These are phyloP conservation scores for Penicillium sp. DNA, from an alignment of 2,329 filamentous ascomycete genomes.

Conservation along the genomic window DNA sequence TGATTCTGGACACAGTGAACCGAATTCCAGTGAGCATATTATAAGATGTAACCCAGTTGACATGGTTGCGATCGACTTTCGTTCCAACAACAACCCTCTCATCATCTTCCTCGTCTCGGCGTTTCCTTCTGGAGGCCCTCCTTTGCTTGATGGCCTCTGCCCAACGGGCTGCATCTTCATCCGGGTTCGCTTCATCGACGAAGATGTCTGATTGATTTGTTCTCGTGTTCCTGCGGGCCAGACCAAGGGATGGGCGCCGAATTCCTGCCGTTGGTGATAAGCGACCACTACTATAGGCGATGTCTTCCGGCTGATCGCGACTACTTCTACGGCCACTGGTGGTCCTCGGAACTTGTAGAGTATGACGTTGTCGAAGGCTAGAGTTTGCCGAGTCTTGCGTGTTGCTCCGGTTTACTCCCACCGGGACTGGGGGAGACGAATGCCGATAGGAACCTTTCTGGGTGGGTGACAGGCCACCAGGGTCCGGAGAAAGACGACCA, in stretches of 20 bases:
- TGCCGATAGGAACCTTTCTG: conserved; percentile 40
- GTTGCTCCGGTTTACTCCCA: conserved; percentile 56
- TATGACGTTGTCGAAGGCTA: conserved; percentile 80
- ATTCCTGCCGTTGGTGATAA: conserved; percentile 74
- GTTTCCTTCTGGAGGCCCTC: conserved; percentile 81
- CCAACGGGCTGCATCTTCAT: conserved; percentile 91
- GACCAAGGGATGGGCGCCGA: conserved; percentile 80
- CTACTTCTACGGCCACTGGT: conserved; percentile 64
- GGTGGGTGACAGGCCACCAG: conserved; percentile 34
- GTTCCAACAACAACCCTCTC: conserved; percentile 88
- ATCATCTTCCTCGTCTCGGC: conserved; percentile 89
- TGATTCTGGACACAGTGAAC: conserved; percentile 93
- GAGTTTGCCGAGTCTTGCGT: conserved; percentile 61
- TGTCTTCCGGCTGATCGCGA: conserved; percentile 71
- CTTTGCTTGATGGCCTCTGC: conserved; percentile 92
- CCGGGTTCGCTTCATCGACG: conserved; percentile 80
- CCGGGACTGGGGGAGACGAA: conserved; percentile 59
- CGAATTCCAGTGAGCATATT: conserved; percentile 99
- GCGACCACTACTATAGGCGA: conserved; percentile 71
- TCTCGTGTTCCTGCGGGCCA: conserved; percentile 79
- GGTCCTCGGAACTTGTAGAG: conserved; percentile 80
- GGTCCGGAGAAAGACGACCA: conserved; percentile 38
- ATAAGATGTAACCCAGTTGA: conserved; percentile 97
- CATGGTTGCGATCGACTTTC: conserved; percentile 96
- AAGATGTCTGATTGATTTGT: conserved; percentile 84